Base-by-base conservation (phyloP, 306 rosid genomes). In the Cucurbita argyrosperma region DNA sequence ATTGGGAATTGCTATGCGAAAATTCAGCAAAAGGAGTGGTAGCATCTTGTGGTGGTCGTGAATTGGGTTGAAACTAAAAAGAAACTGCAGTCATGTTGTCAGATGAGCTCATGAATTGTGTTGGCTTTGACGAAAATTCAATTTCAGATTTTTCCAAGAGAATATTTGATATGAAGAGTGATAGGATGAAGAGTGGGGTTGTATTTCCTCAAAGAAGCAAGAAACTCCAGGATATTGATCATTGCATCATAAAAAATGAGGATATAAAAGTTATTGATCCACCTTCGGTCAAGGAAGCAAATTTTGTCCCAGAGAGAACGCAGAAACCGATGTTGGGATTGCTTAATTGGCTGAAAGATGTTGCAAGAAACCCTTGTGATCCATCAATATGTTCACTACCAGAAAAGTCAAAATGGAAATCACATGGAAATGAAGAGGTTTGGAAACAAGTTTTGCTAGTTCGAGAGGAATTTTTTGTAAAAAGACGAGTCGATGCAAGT, bases 381-480 rank as follows among this genome's bases (percentile, higher is more conserved):
- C 82, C 88, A 16, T 79, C 66, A 7, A 74, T 87, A 80, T 85
- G 88, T 77, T 74, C 56, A 14, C 46, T 90, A 26, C 94, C 95
- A 14, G 92, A 88, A 68, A 83, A 74, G 79, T 51, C 85, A 2
- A 88, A 84, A 76, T 90, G 97, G 96, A 90, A 78, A 75, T 84
- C 87, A 62, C 71, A 38, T 51, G 77, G 80, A 42, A 77, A 74
- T 51, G 84, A 76, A 72, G 85, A 81, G 77, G 65, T 43, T 11
- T 94, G 94, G 98, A 89, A 84, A 84, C 89, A 82, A 82, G 82
- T 84, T 71, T 79, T 94, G 82, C 57, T 71, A 74, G 84, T 82
- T 75, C 87, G 98, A 19, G 95, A 90, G 79, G 87, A 80, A 10
- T 79, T 60, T 15, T 87, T 78, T 66, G 26, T 75, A 74, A 90